Conservation (phyloP, 2,329 filamentous ascomycete genomes). For the Nothomitra cinnamomea region DNA sequence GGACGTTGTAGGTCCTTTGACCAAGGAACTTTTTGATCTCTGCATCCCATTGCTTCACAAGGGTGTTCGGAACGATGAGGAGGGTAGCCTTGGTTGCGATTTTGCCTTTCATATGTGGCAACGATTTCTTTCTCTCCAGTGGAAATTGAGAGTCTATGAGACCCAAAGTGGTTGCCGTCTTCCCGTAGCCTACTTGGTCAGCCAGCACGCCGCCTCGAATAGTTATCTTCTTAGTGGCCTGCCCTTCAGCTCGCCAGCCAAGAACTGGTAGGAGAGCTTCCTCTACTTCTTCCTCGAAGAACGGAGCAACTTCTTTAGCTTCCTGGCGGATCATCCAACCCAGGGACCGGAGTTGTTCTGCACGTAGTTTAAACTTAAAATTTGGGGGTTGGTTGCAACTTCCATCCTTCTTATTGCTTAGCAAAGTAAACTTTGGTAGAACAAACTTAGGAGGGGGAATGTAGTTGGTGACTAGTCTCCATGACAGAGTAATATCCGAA, state of each 20-base stretch:
- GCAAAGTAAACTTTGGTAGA: constrained; percentile 25
- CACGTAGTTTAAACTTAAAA: constrained; percentile 26
- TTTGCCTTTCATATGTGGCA: constrained; percentile 11
- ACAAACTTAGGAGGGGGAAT: constrained; percentile 12
- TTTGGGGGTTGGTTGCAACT: constrained; percentile 19
- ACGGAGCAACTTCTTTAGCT: constrained; percentile 19
- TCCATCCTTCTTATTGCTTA: constrained; percentile 25
- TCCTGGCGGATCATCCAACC: constrained; percentile 44
- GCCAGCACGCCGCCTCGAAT: constrained; percentile 44
- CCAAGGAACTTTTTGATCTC: constrained; percentile 37
- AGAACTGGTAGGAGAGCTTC: constrained; percentile 34
- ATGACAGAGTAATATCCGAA: constrained; percentile 19
- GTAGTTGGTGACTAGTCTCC: constrained; percentile 32
- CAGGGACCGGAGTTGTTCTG: constrained; percentile 37
- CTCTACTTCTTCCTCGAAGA: constrained; percentile 37
- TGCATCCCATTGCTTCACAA: constrained; percentile 39
- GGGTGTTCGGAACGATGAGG: constrained; percentile 37
- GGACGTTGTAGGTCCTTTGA: constrained; percentile 25
- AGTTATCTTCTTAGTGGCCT: constrained; percentile 23
- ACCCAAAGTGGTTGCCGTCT: constrained; percentile 42
- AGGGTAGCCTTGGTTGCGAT: constrained; percentile 38
- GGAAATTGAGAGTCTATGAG: constrained; percentile 32
- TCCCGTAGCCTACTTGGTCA: constrained; percentile 49
- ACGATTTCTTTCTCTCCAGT: constrained; percentile 9
- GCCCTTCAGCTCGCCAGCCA: constrained; percentile 40